Base-by-base conservation (phyloP, 495 filamentous ascomycete species). In the Aspergillus olivimuriae region DNA sequence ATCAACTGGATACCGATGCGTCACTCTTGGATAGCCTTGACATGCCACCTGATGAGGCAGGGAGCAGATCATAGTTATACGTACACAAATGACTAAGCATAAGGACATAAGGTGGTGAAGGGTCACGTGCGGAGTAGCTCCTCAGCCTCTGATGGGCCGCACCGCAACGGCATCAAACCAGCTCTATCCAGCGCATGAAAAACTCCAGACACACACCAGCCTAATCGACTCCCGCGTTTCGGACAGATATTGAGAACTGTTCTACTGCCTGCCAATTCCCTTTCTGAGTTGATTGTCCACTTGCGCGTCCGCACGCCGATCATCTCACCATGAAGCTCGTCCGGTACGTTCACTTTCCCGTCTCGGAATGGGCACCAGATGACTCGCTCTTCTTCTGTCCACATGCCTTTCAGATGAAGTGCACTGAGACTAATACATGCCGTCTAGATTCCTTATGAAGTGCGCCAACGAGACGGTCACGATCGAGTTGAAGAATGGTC, bases 401-500 rank as follows among this genome's bases (percentile, higher is more conserved):
- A n/a, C n/a, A n/a, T n/a, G n/a, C n/a, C n/a, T n/a, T n/a, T n/a
- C n/a, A n/a, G n/a, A n/a, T n/a, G n/a, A n/a, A n/a, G n/a, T n/a
- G n/a, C n/a, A n/a, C n/a, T n/a, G n/a, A n/a, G n/a, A n/a, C n/a
- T n/a, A n/a, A n/a, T n/a, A n/a, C n/a, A n/a, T n/a, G 46, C 18
- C 34, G 21, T 53, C 42, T 64, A 97, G 92, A 53, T 97, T 98
- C 64, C 71, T 98, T 42, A 96, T 97, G 92, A 98, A 97, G 76
- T 95, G 89, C 65, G 80, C 82, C 57, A 97, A 96, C 65, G 92
- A 98, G 71, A 94, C 91, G 45, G 92, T 97, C 46, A 94, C 91
- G 8, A 82, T 98, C 55, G 92, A 98, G 73, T 75, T 97, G 47
- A 98, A 98, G 65, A 97, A 96, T 80, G 92, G 91, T 91, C 65